Conservation (phyloP, 768 basidiomycete species). For the Lentinula aciculospora region DNA sequence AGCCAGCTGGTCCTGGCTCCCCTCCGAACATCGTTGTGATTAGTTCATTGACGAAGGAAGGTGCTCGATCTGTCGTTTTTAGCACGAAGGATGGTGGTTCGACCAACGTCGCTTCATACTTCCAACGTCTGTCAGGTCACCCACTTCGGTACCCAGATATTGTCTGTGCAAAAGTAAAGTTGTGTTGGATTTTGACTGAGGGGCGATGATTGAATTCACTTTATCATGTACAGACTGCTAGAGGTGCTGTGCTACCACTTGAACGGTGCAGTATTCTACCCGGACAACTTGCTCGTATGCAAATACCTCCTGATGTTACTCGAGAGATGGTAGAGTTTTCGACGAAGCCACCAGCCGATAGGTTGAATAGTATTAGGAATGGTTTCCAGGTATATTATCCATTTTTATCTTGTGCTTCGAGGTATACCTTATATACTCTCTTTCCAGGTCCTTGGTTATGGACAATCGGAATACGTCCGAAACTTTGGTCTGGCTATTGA, state of each 20-base stretch:
- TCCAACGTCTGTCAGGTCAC: conserved; percentile 14
- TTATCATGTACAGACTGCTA: conserved; percentile 41
- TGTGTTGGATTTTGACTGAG: conserved; percentile 3
- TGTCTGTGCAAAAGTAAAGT: conserved; percentile 54
- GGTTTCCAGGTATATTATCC: conserved; percentile 43
- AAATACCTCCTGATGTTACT: conserved; percentile 63
- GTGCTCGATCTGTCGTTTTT: conserved; percentile 47
- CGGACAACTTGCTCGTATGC: conserved; percentile 70
- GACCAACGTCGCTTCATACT: conserved; percentile 39
- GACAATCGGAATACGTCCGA: conserved; percentile 35
- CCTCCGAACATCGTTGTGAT: conserved; percentile 23
- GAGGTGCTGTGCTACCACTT: conserved; percentile 58
- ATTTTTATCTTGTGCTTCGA: not conserved
- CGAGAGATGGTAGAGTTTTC: conserved; percentile 61
- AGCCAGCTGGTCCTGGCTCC: conserved; percentile 16
- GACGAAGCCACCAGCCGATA: conserved; percentile 54
- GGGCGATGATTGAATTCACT: too few relatives aligned
- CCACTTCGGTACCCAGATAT: conserved; percentile 42
- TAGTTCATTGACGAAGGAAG: conserved; percentile 43
- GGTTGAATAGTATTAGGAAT: conserved; percentile 46
- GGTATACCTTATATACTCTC: too few relatives aligned
- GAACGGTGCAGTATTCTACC: conserved; percentile 58
- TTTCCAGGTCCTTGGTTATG: conserved; percentile 31
- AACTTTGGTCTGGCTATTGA: conserved; percentile 37
- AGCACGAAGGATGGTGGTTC: conserved; percentile 37